These are phyloP conservation scores for Sarocladiaceae sp. DNA, from an alignment of 2,329 filamentous ascomycete genomes.

Conservation along the genomic window DNA sequence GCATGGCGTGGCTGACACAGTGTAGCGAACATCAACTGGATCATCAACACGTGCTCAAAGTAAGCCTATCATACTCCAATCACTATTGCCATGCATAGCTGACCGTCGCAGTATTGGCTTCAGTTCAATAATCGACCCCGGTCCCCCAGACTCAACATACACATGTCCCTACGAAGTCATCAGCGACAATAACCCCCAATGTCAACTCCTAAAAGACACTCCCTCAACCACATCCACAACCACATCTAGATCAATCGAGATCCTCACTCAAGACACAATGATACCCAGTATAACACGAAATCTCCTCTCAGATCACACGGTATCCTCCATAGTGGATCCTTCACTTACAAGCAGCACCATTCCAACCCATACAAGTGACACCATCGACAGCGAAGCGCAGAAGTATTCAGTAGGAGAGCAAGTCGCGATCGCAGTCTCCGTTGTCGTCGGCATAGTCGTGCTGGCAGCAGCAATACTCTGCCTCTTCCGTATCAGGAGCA, in stretches of 20 bases:
- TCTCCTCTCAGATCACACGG: slow-evolving; percentile 12
- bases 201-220: slow-evolving; percentile 11
- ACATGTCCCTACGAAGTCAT: slow-evolving; percentile 17
- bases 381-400: background rate
- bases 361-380: slow-evolving; percentile 12
- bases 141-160: slow-evolving; percentile 20
- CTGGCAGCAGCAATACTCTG: slow-evolving; percentile 33
- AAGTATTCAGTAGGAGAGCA: slow-evolving; percentile 35
- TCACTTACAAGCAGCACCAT: slow-evolving; percentile 14
- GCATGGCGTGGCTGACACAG: slow-evolving; percentile 5
- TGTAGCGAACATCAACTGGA: slow-evolving; percentile 45
- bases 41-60: slow-evolving; percentile 49
- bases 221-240: background rate
- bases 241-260: background rate
- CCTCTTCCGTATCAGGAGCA: slow-evolving; percentile 25
- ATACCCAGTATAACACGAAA: slow-evolving; percentile 11
- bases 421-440: slow-evolving; percentile 40
- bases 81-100: background rate
- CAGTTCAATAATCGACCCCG: slow-evolving; percentile 20
- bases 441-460: slow-evolving; percentile 32
- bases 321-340: slow-evolving; percentile 16
- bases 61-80: slow-evolving; percentile 24
- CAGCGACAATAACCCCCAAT: slow-evolving; percentile 12
- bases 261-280: background rate
- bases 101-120: slow-evolving; percentile 19